These are phyloP conservation scores for Macrophomina phaseolina DNA, from an alignment of 2,329 filamentous ascomycete species.

Conservation along the genomic window DNA sequence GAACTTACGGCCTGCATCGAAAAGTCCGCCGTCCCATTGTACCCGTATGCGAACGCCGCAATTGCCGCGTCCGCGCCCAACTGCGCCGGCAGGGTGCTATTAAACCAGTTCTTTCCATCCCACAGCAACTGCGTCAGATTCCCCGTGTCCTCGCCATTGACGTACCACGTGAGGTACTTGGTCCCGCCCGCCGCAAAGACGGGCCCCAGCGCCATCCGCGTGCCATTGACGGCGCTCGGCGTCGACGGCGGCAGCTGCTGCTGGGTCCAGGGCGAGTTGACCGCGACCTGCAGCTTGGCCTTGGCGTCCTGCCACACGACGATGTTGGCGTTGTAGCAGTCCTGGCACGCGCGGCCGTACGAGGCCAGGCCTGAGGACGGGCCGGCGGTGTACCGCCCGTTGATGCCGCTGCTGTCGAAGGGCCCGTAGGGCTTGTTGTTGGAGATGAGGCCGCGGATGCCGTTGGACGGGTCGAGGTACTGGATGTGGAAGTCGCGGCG, in stretches of 20 bases:
- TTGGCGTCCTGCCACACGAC: neutral
- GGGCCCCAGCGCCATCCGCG: neutral
- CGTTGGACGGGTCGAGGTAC: neutral
- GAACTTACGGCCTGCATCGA: neutral
- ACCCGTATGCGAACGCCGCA: neutral
- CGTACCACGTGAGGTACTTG: neutral
- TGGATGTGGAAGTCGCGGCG: constrained; percentile 13
- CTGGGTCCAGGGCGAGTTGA: neutral
- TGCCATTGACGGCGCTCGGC: neutral
- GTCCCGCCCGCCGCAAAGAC: neutral
- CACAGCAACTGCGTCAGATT: neutral
- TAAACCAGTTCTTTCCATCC: neutral
- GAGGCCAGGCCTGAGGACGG: neutral
- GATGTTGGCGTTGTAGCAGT: constrained; percentile 1
- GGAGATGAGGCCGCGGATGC: neutral
- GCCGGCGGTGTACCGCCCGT: neutral
- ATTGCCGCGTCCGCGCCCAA: neutral
- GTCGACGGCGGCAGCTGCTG: too few species aligned
- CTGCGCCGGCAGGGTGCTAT: neutral
- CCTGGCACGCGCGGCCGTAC: constrained; percentile 11
- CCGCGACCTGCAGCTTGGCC: neutral
- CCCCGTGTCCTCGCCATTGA: neutral
- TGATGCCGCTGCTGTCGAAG: neutral
- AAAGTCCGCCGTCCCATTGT: neutral
- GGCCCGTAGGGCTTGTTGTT: neutral